Conservation (phyloP, 73 alveolate species). For the Blepharisma japonicum region DNA sequence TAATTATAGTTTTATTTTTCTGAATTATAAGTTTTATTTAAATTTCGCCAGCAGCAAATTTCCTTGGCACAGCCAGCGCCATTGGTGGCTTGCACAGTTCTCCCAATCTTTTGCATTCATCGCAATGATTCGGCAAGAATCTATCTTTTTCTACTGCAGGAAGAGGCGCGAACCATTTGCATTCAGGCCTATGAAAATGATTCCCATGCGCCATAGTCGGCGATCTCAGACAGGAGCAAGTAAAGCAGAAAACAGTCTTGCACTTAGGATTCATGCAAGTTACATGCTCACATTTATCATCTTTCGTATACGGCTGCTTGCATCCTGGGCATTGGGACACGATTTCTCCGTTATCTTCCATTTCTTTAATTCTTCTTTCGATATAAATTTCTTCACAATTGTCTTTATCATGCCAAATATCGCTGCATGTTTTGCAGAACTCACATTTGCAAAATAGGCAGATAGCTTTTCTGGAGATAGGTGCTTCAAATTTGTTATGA, state of each 20-base stretch:
- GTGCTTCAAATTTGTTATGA: not conserved
- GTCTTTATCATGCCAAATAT: not conserved
- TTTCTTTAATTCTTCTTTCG: not conserved
- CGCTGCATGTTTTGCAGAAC: not conserved
- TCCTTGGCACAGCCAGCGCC: not conserved
- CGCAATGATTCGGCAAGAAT: not conserved
- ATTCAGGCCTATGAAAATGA: conserved; percentile 47
- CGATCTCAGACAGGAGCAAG: conserved; percentile 40
- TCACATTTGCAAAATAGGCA: not conserved
- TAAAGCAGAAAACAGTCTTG: conserved; percentile 40
- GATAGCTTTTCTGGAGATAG: not conserved
- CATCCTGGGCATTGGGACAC: not conserved
- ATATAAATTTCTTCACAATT: not conserved
- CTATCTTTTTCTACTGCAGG: conserved; percentile 3
- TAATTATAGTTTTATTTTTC: no score
- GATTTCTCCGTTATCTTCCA: not conserved
- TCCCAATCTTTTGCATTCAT: conserved; percentile 15
- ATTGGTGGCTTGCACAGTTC: not conserved
- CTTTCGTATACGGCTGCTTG: conserved; percentile 26
- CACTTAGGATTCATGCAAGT: conserved; percentile 26
- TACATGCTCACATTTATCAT: conserved; percentile 45
- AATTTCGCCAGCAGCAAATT: not conserved
- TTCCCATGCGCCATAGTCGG: conserved; percentile 47
- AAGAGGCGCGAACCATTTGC: not conserved
- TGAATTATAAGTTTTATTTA: not conserved